These are phyloP conservation scores for Rhynchosporium graminicola DNA, from an alignment of 2,329 filamentous ascomycete genomes.

Conservation along the genomic window DNA sequence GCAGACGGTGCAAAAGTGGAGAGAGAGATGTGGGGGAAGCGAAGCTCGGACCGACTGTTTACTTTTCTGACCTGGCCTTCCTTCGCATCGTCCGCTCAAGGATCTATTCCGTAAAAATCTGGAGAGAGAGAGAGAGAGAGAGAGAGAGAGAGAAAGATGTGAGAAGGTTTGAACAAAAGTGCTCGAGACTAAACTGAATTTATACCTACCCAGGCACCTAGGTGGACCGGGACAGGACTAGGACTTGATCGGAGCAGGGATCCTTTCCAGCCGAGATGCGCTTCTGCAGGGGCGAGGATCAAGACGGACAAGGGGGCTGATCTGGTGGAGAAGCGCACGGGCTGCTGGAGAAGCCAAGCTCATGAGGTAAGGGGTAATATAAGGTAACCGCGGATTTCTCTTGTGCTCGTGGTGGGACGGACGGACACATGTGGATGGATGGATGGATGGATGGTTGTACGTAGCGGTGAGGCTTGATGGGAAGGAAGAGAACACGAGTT, in stretches of 20 bases:
- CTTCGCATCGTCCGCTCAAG: too few relatives aligned
- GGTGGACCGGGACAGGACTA: too few relatives aligned
- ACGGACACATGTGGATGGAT: too few relatives aligned
- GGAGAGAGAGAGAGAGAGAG: background rate
- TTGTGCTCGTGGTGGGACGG: too few relatives aligned
- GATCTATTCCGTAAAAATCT: too few relatives aligned
- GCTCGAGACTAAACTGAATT: background rate
- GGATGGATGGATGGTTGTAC: background rate
- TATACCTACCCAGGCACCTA: background rate
- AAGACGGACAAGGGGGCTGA: background rate
- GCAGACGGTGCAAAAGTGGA: too few relatives aligned
- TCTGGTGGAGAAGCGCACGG: background rate
- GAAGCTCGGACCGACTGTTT: too few relatives aligned
- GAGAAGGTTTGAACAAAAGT: constrained; percentile 9
- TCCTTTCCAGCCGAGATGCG: constrained; percentile 14
- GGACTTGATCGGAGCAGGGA: constrained; percentile 3
- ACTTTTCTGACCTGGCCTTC: too few relatives aligned
- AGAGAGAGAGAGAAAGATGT: background rate
- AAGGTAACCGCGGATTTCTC: too few relatives aligned
- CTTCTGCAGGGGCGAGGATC: background rate
- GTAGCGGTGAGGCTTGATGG: constrained; percentile 13
- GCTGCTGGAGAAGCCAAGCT: constrained; percentile 5
- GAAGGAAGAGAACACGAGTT: constrained; percentile 5
- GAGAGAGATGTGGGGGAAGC: too few relatives aligned
- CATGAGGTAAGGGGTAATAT: background rate